Conservation (phyloP, 2,329 filamentous ascomycete species). For the Monosporascus sp. region DNA sequence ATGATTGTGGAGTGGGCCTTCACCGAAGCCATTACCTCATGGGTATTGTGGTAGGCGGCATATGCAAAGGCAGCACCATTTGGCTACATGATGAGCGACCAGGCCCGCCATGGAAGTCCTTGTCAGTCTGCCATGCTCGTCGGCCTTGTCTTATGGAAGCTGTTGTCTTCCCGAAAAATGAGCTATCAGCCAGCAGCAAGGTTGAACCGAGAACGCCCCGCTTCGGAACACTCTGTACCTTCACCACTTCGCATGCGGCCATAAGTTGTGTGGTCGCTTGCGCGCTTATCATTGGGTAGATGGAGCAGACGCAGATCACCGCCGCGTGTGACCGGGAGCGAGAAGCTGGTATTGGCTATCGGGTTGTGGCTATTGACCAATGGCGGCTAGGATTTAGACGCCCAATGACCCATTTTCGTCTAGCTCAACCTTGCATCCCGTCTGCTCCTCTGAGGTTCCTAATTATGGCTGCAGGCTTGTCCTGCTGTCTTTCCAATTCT, state of each 20-base stretch:
- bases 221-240: background rate
- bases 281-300: background rate
- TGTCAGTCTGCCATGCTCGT: constrained; percentile 11
- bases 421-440: constrained; percentile 23
- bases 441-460: constrained; percentile 14
- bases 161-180: constrained; percentile 6
- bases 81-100: constrained; percentile 3
- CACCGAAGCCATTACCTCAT: background rate
- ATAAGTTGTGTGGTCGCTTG: background rate
- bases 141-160: background rate
- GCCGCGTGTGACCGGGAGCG: constrained; percentile 27
- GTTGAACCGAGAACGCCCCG: background rate
- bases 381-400: constrained; percentile 33
- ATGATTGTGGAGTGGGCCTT: background rate
- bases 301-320: constrained; percentile 6
- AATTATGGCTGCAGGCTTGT: constrained; percentile 16
- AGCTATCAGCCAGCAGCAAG: background rate
- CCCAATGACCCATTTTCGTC: constrained; percentile 28
- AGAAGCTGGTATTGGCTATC: constrained; percentile 24
- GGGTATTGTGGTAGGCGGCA: constrained; percentile 18
- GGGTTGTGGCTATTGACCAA: constrained; percentile 27
- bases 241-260: background rate
- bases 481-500: constrained; percentile 10
- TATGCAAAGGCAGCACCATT: constrained; percentile 12
- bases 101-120: background rate